A percentile compares a stretch with the other conserved stretches of the same genome.
phyloP scores from a whole-genome alignment of 2,329 filamentous ascomycete species.

The Atkinsonella hypoxylon region DNA sequence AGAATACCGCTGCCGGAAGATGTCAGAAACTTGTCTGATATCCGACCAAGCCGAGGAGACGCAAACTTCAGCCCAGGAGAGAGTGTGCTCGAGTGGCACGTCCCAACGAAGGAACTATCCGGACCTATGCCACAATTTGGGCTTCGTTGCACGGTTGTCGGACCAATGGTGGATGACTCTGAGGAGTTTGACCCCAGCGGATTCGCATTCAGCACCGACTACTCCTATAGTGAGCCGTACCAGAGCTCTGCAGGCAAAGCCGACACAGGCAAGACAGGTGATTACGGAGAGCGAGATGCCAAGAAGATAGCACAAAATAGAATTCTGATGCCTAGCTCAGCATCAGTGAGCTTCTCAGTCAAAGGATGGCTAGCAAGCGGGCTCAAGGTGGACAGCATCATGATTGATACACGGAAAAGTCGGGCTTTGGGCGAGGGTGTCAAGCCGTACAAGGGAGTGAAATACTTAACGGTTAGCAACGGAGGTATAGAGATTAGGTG shows the following conservation, averaged over 20 bases:
- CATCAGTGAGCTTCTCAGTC: constrained; percentile 58
- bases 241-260: constrained; percentile 31
- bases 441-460: constrained; percentile 95
- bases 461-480: constrained; percentile 74
- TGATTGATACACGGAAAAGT: constrained; percentile 66
- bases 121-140: constrained; percentile 56
- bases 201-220: constrained; percentile 39
- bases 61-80: constrained; percentile 69
- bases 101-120: constrained; percentile 65
- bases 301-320: constrained; percentile 56
- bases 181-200: constrained; percentile 37
- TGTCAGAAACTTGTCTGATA: constrained; percentile 73
- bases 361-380: constrained; percentile 60
- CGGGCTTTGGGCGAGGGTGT: constrained; percentile 76
- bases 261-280: constrained; percentile 18
- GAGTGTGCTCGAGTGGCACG: constrained; percentile 66
- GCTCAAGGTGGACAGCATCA: constrained; percentile 54
- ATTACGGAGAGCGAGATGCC: constrained; percentile 35
- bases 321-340: constrained; percentile 69
- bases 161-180: constrained; percentile 38
- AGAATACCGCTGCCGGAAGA: constrained; percentile 66
- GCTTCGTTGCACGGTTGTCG: constrained; percentile 70
- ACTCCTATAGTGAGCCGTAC: constrained; percentile 44
- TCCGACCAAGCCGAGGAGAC: constrained; percentile 71
- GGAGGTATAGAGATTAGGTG: constrained; percentile 53